Evolutionary conservation across 2,329 filamentous ascomycete species (phyloP).

Genomic region (Trichoderma atrobrunneum): DNA sequence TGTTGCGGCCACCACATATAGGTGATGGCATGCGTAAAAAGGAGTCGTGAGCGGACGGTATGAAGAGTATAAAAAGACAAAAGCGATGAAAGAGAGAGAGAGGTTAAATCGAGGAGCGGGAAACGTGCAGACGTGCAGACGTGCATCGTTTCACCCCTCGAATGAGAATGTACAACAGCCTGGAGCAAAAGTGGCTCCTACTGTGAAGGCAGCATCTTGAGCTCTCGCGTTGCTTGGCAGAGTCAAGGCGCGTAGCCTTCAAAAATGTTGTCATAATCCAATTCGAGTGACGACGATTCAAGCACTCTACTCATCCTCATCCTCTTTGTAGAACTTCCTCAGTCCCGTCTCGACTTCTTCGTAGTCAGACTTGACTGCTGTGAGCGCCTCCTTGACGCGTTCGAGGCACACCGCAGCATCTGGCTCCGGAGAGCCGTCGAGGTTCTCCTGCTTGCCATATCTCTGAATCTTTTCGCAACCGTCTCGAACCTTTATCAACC

Average conservation of each 20-base stretch:
- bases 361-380: slow-evolving; percentile 73
- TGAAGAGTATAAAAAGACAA: not conserved
- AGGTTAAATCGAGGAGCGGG: not conserved
- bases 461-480: slow-evolving; percentile 96
- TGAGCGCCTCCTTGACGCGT: slow-evolving; percentile 68
- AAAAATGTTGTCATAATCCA: not conserved
- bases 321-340: slow-evolving; percentile 57
- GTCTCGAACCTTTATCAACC: slow-evolving; percentile 85
- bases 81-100: not conserved
- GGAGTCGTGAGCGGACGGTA: not conserved
- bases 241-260: not conserved
- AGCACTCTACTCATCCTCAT: slow-evolving; percentile 18
- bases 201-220: not conserved
- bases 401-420: slow-evolving; percentile 67
- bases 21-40: not conserved
- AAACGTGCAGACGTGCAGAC: not conserved
- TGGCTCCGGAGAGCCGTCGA: slow-evolving; percentile 65
- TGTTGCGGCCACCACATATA: not conserved
- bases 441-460: slow-evolving; percentile 78
- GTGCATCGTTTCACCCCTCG: not conserved
- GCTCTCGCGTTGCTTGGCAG: not conserved
- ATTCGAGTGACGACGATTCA: not conserved
- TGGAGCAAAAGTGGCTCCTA: not conserved
- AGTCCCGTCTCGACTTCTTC: slow-evolving; percentile 68
- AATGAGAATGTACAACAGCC: not conserved